Base-by-base conservation (phyloP, 352 stramenopile genomes). In the Pythium brachiatum region DNA sequence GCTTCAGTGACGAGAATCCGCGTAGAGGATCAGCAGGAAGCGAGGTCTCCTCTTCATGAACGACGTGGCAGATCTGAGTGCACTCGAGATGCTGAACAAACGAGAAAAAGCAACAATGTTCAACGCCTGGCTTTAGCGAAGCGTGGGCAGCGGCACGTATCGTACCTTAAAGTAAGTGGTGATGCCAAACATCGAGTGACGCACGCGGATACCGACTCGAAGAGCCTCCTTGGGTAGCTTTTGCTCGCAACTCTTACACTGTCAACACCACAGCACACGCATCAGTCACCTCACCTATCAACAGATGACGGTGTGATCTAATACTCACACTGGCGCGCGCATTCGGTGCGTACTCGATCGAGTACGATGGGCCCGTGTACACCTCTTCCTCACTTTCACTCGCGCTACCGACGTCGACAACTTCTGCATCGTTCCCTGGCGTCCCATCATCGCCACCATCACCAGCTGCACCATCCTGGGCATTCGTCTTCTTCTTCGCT, bases 241-340 rank as follows among this genome's bases (percentile, higher is more conserved):
- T 31, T 81, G 29, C 31, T 95, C 86, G 46, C 86, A 95, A 38
- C 70, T 83, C 53, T 93, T 93, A 57, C 86, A 95, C 83, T 92
- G 43, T 15, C 47, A 66, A 39, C 18, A 32, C 36, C 18, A 44
- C 2, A 51, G 56, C 58, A 58, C 47, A 23, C 9, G 21, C 23
- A 12, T 44, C 18, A 52, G 4, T 3, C 41, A 57, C 15, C 3
- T 3, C 20, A 16, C 18, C 52, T 11, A 41, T 7, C 6, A 26
- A 32, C 13, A 0, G 5, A 34, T 23, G 8, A 56, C 2, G 18
- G 47, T 18, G 11, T 11, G 44, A 9, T 7, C 6, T 29, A 0
- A 6, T 11, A 66, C 60, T 53, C 72, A 90, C 81, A 75, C 81
- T 86, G 23, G 81, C 68, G 57, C 83, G 73, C 18, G 50, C 69